Evolutionary conservation across 2,329 filamentous ascomycete genomes (phyloP).

Genomic region (Neonectria neomacrospora): DNA sequence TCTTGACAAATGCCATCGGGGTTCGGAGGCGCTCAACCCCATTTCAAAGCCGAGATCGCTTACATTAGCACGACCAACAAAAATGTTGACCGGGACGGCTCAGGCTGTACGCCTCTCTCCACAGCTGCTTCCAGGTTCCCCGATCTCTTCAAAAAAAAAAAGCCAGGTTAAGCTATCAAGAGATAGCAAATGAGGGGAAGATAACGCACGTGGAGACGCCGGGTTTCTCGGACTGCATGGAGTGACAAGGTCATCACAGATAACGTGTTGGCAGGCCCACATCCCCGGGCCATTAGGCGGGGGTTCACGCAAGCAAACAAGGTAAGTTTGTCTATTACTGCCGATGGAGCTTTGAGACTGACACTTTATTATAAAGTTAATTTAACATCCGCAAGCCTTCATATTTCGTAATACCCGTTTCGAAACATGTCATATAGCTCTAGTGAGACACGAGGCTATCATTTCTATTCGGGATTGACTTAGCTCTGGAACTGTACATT

Average conservation of each 20-base stretch:
- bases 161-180: not conserved
- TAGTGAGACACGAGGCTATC: not conserved
- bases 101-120: not conserved
- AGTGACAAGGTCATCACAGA: slow-evolving; percentile 6
- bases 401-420: not conserved
- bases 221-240: not conserved
- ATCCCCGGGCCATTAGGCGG: slow-evolving; percentile 2
- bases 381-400: not conserved
- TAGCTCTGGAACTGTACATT: not conserved
- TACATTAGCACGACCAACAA: not conserved
- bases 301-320: not conserved
- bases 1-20: not conserved
- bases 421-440: not conserved
- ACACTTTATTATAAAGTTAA: not conserved
- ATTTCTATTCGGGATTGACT: not conserved
- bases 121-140: not conserved
- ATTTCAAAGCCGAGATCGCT: not conserved
- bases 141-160: not conserved
- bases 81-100: slow-evolving; percentile 7
- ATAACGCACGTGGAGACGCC: slow-evolving; percentile 15
- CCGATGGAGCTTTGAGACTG: not conserved
- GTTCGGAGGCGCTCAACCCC: no score
- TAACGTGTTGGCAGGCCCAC: slow-evolving; percentile 1
- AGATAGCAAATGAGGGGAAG: slow-evolving; percentile 9
- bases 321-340: not conserved